Conservation (phyloP, 2,329 filamentous ascomycete genomes). For the Mycocentrospora acerina region DNA sequence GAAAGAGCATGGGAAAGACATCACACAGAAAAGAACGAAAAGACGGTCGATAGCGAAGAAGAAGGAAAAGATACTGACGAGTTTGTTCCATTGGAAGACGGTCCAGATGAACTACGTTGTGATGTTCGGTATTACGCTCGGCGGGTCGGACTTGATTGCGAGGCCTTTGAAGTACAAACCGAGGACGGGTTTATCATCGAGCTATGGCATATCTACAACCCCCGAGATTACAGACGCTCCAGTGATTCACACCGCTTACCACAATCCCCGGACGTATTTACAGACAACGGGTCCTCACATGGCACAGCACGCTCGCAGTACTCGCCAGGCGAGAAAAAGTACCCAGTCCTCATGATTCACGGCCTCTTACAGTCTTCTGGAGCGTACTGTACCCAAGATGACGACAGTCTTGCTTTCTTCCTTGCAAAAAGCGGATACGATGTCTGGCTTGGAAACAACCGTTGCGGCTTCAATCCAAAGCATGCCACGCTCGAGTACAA, state of each 20-base stretch:
- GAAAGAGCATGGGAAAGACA: slow-evolving; percentile 62
- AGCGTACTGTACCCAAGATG: slow-evolving; percentile 87
- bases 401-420: slow-evolving; percentile 86
- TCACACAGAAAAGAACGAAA: slow-evolving; percentile 37
- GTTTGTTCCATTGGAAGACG: slow-evolving; percentile 77
- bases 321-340: slow-evolving; percentile 58
- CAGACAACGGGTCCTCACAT: slow-evolving; percentile 30
- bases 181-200: slow-evolving; percentile 92
- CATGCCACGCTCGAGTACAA: slow-evolving; percentile 69
- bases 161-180: slow-evolving; percentile 81
- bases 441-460: slow-evolving; percentile 93
- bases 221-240: slow-evolving; percentile 65
- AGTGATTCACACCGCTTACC: slow-evolving; percentile 53
- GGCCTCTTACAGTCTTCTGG: slow-evolving; percentile 85
- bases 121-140: slow-evolving; percentile 85
- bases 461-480: slow-evolving; percentile 79
- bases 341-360: slow-evolving; percentile 84
- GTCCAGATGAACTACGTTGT: slow-evolving; percentile 73
- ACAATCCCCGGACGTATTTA: slow-evolving; percentile 65
- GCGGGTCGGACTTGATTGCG: slow-evolving; percentile 82
- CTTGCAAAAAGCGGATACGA: slow-evolving; percentile 91
- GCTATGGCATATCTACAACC: slow-evolving; percentile 87
- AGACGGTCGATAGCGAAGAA: slow-evolving; percentile 45
- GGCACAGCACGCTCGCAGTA: slow-evolving; percentile 29
- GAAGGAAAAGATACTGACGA: slow-evolving; percentile 48